phyloP scores from a whole-genome alignment of 441 rosid genomes.

The Erodium trifolium region DNA sequence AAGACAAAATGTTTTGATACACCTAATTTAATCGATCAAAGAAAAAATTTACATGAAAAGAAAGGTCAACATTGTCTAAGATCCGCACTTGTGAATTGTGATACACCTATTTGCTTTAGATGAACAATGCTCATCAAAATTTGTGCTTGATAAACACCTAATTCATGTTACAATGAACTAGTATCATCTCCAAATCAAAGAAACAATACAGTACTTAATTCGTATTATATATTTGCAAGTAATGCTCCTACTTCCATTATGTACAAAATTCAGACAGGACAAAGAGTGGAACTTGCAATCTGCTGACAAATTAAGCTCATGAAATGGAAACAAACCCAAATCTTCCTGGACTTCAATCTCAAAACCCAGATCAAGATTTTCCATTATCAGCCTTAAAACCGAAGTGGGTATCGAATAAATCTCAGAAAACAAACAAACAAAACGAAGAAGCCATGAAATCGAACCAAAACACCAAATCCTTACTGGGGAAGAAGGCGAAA shows the following conservation, averaged over 20 bases:
- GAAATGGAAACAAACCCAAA: not conserved
- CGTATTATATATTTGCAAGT: not conserved
- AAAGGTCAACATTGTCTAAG: no score
- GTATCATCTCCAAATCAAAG: not conserved
- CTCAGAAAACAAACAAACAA: not conserved
- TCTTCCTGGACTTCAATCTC: not conserved
- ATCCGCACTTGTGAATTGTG: not conserved
- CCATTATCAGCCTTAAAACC: not conserved
- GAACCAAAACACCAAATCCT: constrained; percentile 15
- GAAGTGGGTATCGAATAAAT: not conserved
- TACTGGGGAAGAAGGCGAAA: constrained; percentile 71
- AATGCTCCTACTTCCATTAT: no score
- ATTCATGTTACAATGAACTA: not conserved
- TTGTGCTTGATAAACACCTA: not conserved
- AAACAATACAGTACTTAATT: not conserved
- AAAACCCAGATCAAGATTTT: not conserved
- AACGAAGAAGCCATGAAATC: not conserved
- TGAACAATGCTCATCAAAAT: constrained; percentile 1
- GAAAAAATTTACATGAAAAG: no score
- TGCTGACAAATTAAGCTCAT: not conserved
- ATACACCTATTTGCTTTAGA: not conserved
- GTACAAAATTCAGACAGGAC: no score
- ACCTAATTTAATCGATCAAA: no score
- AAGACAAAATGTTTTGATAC: no score
- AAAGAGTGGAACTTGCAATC: not conserved